These are phyloP conservation scores for Chrysoporthe puriensis DNA, from an alignment of 2,329 filamentous ascomycete species.

Conservation along the genomic window DNA sequence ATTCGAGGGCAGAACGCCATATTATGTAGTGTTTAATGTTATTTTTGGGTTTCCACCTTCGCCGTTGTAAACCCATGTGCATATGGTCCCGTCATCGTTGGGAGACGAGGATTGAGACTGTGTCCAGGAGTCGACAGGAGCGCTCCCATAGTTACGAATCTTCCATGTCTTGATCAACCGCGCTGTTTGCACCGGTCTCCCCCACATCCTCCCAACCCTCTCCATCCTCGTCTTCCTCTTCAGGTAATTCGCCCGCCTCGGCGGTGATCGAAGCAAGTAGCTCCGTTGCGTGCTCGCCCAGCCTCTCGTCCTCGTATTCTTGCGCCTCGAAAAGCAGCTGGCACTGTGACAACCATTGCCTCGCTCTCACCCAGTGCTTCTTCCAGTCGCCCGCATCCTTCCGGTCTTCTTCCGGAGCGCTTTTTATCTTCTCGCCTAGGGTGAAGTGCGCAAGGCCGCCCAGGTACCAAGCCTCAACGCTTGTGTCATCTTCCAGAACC, in stretches of 20 bases:
- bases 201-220: slow-evolving; percentile 50
- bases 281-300: slow-evolving; percentile 76
- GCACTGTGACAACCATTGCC: slow-evolving; percentile 82
- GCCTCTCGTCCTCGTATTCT: slow-evolving; percentile 82
- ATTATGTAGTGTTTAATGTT: neutral
- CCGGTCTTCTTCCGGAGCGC: slow-evolving; percentile 37
- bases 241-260: slow-evolving; percentile 64
- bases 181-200: slow-evolving; percentile 47
- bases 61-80: neutral
- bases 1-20: neutral
- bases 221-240: slow-evolving; percentile 59
- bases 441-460: slow-evolving; percentile 92
- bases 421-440: slow-evolving; percentile 69
- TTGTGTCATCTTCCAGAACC: slow-evolving; percentile 86
- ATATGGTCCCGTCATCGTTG: neutral
- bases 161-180: slow-evolving; percentile 57
- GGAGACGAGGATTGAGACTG: neutral
- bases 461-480: slow-evolving; percentile 95
- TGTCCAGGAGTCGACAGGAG: slow-evolving; percentile 46
- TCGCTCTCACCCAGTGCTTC: slow-evolving; percentile 71
- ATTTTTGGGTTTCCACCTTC: neutral
- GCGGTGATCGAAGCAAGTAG: slow-evolving; percentile 66
- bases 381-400: slow-evolving; percentile 53
- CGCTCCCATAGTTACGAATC: slow-evolving; percentile 37
- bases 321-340: slow-evolving; percentile 76